phyloP scores from a whole-genome alignment of 2,329 filamentous ascomycete species.

The Helotiales sp. region DNA sequence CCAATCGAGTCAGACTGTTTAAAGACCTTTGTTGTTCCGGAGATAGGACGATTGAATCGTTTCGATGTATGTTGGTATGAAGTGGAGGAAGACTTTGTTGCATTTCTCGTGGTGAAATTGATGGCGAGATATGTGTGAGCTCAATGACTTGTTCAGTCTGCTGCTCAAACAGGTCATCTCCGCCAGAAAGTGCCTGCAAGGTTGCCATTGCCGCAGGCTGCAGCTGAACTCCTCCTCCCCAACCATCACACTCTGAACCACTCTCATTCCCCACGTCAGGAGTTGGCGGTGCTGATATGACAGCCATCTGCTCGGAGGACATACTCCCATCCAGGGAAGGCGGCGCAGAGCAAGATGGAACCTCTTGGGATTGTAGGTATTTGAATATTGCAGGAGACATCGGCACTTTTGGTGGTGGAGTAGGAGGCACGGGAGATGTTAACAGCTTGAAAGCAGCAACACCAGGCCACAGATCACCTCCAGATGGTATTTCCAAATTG shows the following conservation, averaged over 20 bases:
- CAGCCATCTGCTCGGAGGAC: conserved; percentile 83
- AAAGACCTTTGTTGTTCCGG: conserved; percentile 59
- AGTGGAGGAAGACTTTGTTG: conserved; percentile 52
- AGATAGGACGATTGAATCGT: conserved; percentile 42
- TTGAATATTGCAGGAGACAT: conserved; percentile 76
- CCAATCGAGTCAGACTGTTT: conserved; percentile 75
- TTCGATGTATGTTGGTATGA: conserved; percentile 42
- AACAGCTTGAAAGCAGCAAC: conserved; percentile 48
- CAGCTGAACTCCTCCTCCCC: conserved; percentile 69
- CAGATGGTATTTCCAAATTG: conserved; percentile 50
- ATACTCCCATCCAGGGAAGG: conserved; percentile 84
- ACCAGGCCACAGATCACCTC: conserved; percentile 47
- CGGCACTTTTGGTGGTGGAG: conserved; percentile 66
- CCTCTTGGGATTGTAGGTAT: conserved; percentile 66
- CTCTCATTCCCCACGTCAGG: conserved; percentile 66
- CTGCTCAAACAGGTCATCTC: conserved; percentile 60
- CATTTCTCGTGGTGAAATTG: conserved; percentile 47
- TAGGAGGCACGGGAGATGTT: conserved; percentile 59
- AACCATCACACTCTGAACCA: conserved; percentile 58
- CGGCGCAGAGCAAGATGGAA: conserved; percentile 76
- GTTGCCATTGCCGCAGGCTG: conserved; percentile 80
- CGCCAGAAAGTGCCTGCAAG: conserved; percentile 69
- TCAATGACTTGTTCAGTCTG: conserved; percentile 57
- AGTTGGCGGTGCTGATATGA: conserved; percentile 80
- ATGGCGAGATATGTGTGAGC: conserved; percentile 31